Percentiles rank a stretch among this genome's conserved stretches.
Conservation (phyloP, 306 rosid genomes). For the Casuarina glauca region DNA sequence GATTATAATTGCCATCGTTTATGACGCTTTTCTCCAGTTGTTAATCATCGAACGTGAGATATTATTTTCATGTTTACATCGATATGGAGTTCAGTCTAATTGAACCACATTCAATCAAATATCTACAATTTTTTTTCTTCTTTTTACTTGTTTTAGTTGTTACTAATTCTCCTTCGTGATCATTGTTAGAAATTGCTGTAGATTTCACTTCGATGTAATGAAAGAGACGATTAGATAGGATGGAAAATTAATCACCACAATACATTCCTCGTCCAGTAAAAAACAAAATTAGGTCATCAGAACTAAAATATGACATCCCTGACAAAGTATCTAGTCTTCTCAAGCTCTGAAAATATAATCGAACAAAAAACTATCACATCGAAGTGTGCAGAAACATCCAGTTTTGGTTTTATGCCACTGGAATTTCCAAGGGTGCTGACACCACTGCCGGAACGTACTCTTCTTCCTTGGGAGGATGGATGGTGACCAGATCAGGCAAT, state of each 20-base stretch:
- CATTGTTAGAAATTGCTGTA: no score
- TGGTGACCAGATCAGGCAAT: constrained; percentile 57
- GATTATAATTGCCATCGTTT: no score
- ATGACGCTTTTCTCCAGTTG: no score
- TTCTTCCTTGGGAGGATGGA: constrained; percentile 47
- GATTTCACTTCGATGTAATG: no score
- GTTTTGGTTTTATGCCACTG: constrained; percentile 19
- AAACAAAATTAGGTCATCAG: not conserved
- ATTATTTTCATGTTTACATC: no score
- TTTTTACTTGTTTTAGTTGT: no score
- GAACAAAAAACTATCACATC: not conserved
- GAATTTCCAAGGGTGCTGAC: constrained; percentile 28
- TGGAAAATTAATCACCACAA: not conserved
- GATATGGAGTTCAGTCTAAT: no score
- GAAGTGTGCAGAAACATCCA: not conserved
- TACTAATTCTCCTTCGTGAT: no score
- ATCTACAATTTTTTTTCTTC: no score
- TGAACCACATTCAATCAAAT: no score
- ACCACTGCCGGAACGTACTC: constrained; percentile 29
- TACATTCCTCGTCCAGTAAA: not conserved
- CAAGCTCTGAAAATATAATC: not conserved
- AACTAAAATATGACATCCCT: not conserved
- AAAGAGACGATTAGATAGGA: not conserved
- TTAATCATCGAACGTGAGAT: no score
- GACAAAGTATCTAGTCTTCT: not conserved